Conservation (phyloP, 495 filamentous ascomycete species). For the Daldinia childiae region DNA sequence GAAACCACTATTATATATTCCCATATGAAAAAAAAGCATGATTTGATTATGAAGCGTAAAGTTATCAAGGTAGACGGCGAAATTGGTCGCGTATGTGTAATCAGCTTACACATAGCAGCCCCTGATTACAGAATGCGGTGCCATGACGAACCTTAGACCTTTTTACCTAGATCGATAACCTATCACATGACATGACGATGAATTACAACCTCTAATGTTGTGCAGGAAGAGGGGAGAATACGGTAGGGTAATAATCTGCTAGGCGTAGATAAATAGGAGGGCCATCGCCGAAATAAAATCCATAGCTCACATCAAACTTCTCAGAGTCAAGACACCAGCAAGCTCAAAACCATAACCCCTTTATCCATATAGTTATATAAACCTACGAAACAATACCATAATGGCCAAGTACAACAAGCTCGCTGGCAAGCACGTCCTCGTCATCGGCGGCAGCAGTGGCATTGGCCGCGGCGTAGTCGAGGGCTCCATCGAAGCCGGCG, state of each 20-base stretch:
- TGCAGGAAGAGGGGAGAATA: background rate
- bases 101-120: background rate
- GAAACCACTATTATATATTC: background rate
- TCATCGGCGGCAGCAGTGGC: conserved; percentile 65
- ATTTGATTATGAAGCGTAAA: background rate
- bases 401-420: conserved; percentile 55
- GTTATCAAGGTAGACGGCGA: background rate
- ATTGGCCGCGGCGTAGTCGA: conserved; percentile 67
- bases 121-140: background rate
- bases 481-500: conserved; percentile 58
- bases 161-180: background rate
- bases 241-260: background rate
- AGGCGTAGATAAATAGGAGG: conserved; percentile 22
- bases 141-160: background rate
- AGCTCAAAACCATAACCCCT: conserved; percentile 46
- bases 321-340: background rate
- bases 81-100: background rate
- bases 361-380: conserved; percentile 43
- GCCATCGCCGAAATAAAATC: background rate
- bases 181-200: background rate
- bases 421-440: conserved; percentile 55
- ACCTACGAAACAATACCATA: conserved; percentile 17
- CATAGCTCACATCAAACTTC: background rate
- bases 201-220: background rate
- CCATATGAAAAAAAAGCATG: background rate